Evolutionary conservation across 140 eudicot genomes (phyloP), one percentile per base, ranked within the genome.

Genomic region (Bidens hawaiensis): DNA sequence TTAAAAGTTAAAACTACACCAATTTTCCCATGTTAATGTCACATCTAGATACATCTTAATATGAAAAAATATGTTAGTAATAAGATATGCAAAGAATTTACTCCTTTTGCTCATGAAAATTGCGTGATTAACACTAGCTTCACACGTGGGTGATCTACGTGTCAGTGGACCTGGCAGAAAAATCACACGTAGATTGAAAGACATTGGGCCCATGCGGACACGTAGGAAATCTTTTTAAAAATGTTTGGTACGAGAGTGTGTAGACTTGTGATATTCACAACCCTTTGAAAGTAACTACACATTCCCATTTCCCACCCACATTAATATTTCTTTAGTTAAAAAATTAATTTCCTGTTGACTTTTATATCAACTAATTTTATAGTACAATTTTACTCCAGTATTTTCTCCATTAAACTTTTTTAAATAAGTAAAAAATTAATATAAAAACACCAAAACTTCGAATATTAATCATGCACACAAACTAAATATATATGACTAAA

Each of bases 211-310:
- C 56, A 30, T 42, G 1, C 21, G 43, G 3, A 57, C 77, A 63
- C 41, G 5, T 53, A 13, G 38, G 19, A 25, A 19, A 4, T 16
- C 53, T 15, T 53, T 62, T 53, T 6, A 1, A 18, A 26, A 19
- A 6, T 18, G 21, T 7, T 16, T 15, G 42, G 64, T 17, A 36
- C 54, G 1, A 23, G 49, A 63, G 65, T 27, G 71, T 63, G 71
- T 26, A 47, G 10, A 61, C 65, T 34, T 63, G 71, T 72, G 62
- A 28, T 17, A 34, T 57, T 68, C 74, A 26, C 47, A 30, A 28
- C 64, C 65, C 58, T 11, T 30, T 1, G 66, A 68, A n/a, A 68
- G 67, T 21, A 28, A 68, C 67, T 56, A 48, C 46, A 31, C 69
- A 25, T 49, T 15, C 15, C 54, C 69, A 48, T n/a, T n/a, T n/a